These are phyloP conservation scores for Diatrype stigma DNA, from an alignment of 2,329 filamentous ascomycete genomes.

Conservation along the genomic window DNA sequence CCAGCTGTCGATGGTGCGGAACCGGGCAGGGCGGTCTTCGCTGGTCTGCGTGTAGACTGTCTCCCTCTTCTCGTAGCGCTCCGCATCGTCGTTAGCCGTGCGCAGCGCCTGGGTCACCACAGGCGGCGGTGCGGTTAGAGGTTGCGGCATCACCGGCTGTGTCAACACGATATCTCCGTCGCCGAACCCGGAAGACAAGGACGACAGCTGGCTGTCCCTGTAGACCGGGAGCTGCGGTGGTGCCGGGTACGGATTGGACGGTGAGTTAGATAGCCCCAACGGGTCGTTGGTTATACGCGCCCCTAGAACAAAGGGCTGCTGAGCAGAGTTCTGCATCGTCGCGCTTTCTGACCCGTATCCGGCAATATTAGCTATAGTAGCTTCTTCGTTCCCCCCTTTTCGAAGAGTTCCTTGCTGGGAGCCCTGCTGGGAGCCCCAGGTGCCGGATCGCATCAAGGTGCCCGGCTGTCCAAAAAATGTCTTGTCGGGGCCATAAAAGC, in stretches of 20 bases:
- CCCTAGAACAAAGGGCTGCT: slow-evolving; percentile 26
- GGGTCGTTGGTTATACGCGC: slow-evolving; percentile 36
- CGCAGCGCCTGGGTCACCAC: slow-evolving; percentile 10
- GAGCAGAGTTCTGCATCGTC: slow-evolving; percentile 19
- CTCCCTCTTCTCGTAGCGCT: slow-evolving; percentile 35
- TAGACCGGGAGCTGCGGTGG: slow-evolving; percentile 33
- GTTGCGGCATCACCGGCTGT: slow-evolving; percentile 24
- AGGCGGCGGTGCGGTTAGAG: slow-evolving; percentile 10
- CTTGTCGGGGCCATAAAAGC: slow-evolving; percentile 21
- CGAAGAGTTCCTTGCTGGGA: slow-evolving; percentile 15
- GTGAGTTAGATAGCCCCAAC: slow-evolving; percentile 33
- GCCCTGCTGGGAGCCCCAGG: slow-evolving; percentile 10
- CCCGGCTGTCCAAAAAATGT: slow-evolving; percentile 10
- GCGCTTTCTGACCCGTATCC: slow-evolving; percentile 23
- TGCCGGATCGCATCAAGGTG: slow-evolving; percentile 12
- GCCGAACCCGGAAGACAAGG: slow-evolving; percentile 61
- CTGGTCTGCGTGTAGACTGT: slow-evolving; percentile 50
- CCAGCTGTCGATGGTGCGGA: slow-evolving; percentile 59
- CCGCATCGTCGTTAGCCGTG: slow-evolving; percentile 13
- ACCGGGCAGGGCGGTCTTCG: slow-evolving; percentile 51
- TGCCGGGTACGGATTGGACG: slow-evolving; percentile 31
- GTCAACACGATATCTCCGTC: slow-evolving; percentile 55
- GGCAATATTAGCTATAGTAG: slow-evolving; percentile 17
- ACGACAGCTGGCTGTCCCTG: slow-evolving; percentile 50
- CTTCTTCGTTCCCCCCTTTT: slow-evolving; percentile 10